Percentiles rank a stretch among this genome's conserved stretches.
These are phyloP conservation scores for Entomortierella lignicola DNA, from an alignment of 192 early-diverging fungal genomes.

Conservation along the genomic window DNA sequence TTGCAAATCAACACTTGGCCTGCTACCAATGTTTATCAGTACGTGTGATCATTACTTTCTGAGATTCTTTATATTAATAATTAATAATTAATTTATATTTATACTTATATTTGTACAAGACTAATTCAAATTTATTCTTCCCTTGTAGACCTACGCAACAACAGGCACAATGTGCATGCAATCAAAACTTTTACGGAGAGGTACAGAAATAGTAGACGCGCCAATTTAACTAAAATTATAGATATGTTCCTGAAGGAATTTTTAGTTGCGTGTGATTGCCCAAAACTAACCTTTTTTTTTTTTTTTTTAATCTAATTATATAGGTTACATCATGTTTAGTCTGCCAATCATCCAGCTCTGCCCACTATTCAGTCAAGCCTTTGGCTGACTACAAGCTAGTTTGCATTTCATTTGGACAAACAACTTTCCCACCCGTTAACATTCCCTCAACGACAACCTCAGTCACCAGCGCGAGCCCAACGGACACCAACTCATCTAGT, in stretches of 20 bases:
- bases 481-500: not conserved
- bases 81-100: too few species aligned
- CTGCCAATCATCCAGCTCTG: constrained; percentile 12
- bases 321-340: constrained; percentile 5
- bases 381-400: constrained; percentile 8
- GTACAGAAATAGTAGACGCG: constrained; percentile 4
- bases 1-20: constrained; percentile 22
- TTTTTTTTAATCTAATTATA: not conserved
- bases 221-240: too few species aligned
- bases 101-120: not conserved
- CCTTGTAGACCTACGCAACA: constrained; percentile 6
- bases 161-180: constrained; percentile 30
- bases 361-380: not conserved
- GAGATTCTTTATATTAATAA: too few species aligned
- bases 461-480: not conserved
- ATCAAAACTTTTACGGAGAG: constrained; percentile 28
- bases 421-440: not conserved
- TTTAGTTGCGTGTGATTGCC: not conserved
- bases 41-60: constrained; percentile 4
- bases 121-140: not conserved
- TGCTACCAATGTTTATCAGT: constrained; percentile 24
- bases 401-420: constrained; percentile 1
- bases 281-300: not conserved
- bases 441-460: constrained; percentile 8
- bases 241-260: too few species aligned